Evolutionary conservation across 2,329 filamentous ascomycete genomes (phyloP).

Genomic region (Pseudopithomyces chartarum): DNA sequence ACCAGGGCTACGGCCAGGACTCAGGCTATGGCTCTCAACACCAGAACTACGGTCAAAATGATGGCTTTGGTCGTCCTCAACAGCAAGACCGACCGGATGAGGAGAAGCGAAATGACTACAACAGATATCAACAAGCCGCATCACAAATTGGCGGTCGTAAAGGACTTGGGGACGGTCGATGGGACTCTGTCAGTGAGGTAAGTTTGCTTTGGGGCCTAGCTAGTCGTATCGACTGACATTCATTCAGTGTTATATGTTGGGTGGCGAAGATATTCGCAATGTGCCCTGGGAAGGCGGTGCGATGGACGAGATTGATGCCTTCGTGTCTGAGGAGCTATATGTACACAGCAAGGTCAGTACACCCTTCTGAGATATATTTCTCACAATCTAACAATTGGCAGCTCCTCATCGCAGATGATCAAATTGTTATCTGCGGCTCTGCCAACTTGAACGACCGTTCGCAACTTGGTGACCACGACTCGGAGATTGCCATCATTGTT

Average conservation of each 20-base stretch:
- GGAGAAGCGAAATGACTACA: constrained; percentile 53
- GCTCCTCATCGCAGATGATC: constrained; percentile 81
- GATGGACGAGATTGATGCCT: constrained; percentile 63
- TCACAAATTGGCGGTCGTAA: constrained; percentile 56
- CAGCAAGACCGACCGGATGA: constrained; percentile 24
- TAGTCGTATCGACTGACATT: neutral
- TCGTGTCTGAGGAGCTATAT: constrained; percentile 67
- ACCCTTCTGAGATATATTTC: neutral
- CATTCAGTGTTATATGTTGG: constrained; percentile 73
- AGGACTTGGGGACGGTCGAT: constrained; percentile 58
- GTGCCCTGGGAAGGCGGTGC: constrained; percentile 64
- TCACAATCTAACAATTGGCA: constrained; percentile 27
- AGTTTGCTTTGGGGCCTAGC: neutral
- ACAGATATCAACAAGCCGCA: constrained; percentile 75
- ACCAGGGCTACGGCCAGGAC: constrained; percentile 12
- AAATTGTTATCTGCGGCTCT: constrained; percentile 79
- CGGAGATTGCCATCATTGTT: constrained; percentile 87
- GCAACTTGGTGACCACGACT: constrained; percentile 83
- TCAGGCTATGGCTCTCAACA: constrained; percentile 26
- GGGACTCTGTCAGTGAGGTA: constrained; percentile 72
- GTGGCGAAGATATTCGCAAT: constrained; percentile 70
- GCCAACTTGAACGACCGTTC: constrained; percentile 73
- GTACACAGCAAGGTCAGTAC: constrained; percentile 65
- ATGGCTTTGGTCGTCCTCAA: constrained; percentile 16
- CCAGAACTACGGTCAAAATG: constrained; percentile 21